phyloP scores from a whole-genome alignment of 2,329 filamentous ascomycete species.

The Microsporum ferrugineum region DNA sequence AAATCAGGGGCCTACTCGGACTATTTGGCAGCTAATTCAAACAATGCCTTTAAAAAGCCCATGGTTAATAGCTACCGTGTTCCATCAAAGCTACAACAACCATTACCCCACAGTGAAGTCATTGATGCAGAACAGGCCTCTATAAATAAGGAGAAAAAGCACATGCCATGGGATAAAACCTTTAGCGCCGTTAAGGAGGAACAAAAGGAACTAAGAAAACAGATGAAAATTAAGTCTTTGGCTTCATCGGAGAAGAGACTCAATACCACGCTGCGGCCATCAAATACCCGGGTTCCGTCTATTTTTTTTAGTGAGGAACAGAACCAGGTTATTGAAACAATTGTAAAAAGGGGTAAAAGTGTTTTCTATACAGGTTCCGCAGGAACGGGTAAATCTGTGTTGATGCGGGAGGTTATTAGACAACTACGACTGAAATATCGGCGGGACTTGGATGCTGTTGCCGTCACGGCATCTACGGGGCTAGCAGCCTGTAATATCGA shows the following conservation, averaged over 20 bases:
- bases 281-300: conserved; percentile 35
- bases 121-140: conserved; percentile 27
- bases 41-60: neutral
- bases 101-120: neutral
- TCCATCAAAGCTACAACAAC: neutral
- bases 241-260: conserved; percentile 19
- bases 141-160: conserved; percentile 27
- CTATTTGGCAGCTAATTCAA: neutral
- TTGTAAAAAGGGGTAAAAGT: conserved; percentile 68
- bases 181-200: conserved; percentile 65
- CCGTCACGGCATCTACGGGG: conserved; percentile 90
- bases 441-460: conserved; percentile 69
- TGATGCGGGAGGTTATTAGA: conserved; percentile 83
- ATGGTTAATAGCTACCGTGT: neutral
- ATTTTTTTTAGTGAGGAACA: conserved; percentile 80
- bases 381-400: conserved; percentile 89
- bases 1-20: neutral
- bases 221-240: conserved; percentile 38
- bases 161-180: conserved; percentile 54
- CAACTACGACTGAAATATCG: conserved; percentile 65
- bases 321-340: conserved; percentile 67
- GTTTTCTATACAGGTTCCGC: conserved; percentile 98
- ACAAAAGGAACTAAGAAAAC: conserved; percentile 58
- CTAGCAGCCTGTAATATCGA: conserved; percentile 94
- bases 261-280: conserved; percentile 22